Evolutionary conservation across 805 yeast genomes (phyloP), one percentile per base, ranked within the genome.

Genomic region (Candida pseudoglaebosa): DNA sequence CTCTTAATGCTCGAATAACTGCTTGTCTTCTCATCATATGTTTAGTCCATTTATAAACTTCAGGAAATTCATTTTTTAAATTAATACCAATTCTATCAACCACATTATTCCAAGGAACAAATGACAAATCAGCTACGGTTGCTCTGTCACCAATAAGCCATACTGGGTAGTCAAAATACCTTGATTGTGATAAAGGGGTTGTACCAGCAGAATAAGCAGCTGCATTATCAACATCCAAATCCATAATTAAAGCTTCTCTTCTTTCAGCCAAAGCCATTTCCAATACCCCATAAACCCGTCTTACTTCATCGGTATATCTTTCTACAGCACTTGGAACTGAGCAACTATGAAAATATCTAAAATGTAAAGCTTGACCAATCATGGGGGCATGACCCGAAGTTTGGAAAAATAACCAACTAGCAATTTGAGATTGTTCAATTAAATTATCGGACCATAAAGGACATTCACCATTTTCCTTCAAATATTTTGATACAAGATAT

Each of bases 381-480:
- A 90, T 90, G n/a, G 97, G 96, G 0, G 97, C 95, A 58, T 89
- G 97, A 5, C 98, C 97, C 4, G 95, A 84, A 2, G 96, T 88
- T 64, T 90, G 98, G 70, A 90, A 90, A 55, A 87, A 90, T 28
- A 91, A 70, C 96, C 97, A 90, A 5, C 89, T 78, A 43, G 79
- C 74, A 41, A 90, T 87, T 57, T 84, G 91, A 3, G 90, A 73
- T 65, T 88, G 96, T 47, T 87, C 95, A 10, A 77, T 70, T 38
- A 83, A 57, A 54, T 82, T 83, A 38, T 78, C 81, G 3, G 95
- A 80, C 88, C 95, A 91, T 38, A 88, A 73, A 7, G 85, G 71
- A 50, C 91, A 84, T 28, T 70, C 71, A 5, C 85, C 85, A 39
- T 67, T 74, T 45, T 83, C 86, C 49, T 74, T 75, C 22, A 76